Evolutionary conservation across 2,329 filamentous ascomycete species (phyloP).

Genomic region (Aspergillus fumigatus): DNA sequence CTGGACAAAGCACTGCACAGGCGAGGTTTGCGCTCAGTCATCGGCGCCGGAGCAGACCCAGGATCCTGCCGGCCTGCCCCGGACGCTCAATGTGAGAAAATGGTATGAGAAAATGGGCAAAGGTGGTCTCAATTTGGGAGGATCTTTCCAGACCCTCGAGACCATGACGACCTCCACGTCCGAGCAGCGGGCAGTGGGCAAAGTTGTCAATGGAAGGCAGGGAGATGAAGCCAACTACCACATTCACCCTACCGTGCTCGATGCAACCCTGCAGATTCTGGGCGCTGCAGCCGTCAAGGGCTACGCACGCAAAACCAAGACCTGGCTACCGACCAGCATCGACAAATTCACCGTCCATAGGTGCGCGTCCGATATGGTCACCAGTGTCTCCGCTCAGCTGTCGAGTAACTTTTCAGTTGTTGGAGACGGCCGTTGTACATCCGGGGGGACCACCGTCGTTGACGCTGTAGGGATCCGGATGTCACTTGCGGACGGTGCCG

Average conservation of each 20-base stretch:
- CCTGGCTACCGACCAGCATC: slow-evolving; percentile 17
- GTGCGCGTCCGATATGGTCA: neutral
- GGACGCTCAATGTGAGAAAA: slow-evolving; percentile 5
- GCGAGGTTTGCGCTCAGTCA: slow-evolving; percentile 6
- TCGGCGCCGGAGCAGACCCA: neutral
- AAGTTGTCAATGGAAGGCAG: neutral
- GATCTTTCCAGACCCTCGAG: slow-evolving; percentile 9
- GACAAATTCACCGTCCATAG: slow-evolving; percentile 18
- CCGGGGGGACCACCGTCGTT: neutral
- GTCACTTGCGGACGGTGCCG: neutral
- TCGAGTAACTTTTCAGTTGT: neutral
- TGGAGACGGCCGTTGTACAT: neutral
- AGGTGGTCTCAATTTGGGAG: slow-evolving; percentile 13
- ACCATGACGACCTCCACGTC: slow-evolving; percentile 5
- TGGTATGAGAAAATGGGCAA: slow-evolving; percentile 15
- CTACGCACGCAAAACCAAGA: slow-evolving; percentile 6
- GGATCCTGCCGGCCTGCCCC: neutral
- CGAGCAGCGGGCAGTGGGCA: neutral
- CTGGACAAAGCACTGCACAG: slow-evolving; percentile 23
- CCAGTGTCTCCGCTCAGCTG: neutral
- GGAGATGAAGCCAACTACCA: slow-evolving; percentile 8
- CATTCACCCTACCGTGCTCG: slow-evolving; percentile 20
- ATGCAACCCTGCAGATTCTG: slow-evolving; percentile 18
- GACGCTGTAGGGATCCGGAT: slow-evolving; percentile 6
- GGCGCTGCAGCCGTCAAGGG: slow-evolving; percentile 18